phyloP scores from a whole-genome alignment of 1,284 basidiomycete species.

The Thecaphora frezii region DNA sequence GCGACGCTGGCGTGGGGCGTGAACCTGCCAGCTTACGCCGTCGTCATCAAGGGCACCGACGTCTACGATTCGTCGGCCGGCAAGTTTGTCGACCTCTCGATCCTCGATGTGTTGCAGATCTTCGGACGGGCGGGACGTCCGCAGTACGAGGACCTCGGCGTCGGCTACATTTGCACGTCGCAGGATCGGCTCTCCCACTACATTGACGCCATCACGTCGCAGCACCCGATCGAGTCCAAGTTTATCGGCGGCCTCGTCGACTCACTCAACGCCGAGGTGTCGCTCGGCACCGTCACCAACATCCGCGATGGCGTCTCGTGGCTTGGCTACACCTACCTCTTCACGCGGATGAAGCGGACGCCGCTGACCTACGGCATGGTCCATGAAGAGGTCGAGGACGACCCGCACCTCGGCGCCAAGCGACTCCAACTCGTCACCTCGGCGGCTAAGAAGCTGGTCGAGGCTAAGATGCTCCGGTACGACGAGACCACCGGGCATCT shows the following conservation, averaged over 20 bases:
- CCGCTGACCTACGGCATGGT: constrained; percentile 85
- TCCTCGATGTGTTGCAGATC: constrained; percentile 92
- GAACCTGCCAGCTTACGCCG: constrained; percentile 96
- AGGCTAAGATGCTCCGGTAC: constrained; percentile 80
- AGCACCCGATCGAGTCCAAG: constrained; percentile 94
- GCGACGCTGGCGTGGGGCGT: constrained; percentile 99
- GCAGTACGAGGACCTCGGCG: constrained; percentile 90
- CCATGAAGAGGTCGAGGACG: constrained; percentile 72
- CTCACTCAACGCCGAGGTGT: constrained; percentile 90
- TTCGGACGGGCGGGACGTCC: constrained; percentile 97
- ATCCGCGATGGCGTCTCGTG: constrained; percentile 86
- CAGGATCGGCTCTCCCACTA: constrained; percentile 93
- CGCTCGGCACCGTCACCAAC: constrained; percentile 89
- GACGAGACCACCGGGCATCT: constrained; percentile 70
- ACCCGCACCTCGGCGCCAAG: constrained; percentile 76
- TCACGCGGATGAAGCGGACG: constrained; percentile 91
- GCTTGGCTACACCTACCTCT: constrained; percentile 96
- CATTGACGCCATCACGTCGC: constrained; percentile 79
- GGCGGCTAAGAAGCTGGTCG: constrained; percentile 74
- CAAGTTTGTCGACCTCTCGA: constrained; percentile 85
- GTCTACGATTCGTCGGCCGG: constrained; percentile 67
- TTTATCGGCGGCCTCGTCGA: constrained; percentile 83
- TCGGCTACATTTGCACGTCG: constrained; percentile 93
- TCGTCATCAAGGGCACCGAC: constrained; percentile 95
- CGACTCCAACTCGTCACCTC: constrained; percentile 72